Conservation (phyloP, 495 filamentous ascomycete genomes). For the Neurospora africana region DNA sequence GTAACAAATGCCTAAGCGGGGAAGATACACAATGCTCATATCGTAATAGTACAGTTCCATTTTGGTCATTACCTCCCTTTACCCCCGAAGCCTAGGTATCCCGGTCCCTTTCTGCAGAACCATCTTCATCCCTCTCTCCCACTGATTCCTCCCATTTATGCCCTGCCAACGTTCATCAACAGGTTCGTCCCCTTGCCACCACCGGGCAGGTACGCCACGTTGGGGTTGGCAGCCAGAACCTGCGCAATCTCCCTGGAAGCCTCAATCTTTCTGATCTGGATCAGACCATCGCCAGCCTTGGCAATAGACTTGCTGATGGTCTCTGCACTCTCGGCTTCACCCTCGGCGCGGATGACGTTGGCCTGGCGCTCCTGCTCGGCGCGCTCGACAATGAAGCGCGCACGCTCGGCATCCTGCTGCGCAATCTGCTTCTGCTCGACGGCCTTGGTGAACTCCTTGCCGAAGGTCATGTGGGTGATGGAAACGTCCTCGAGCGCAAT, state of each 20-base stretch:
- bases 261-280: constrained; percentile 93
- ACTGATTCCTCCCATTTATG: constrained; percentile 8
- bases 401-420: constrained; percentile 95
- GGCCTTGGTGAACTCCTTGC: constrained; percentile 94
- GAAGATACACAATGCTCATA: constrained; percentile 17
- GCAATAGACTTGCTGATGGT: constrained; percentile 88
- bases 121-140: not conserved
- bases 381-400: constrained; percentile 95
- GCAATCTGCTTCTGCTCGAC: constrained; percentile 99
- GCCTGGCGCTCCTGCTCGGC: constrained; percentile 98
- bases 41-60: constrained; percentile 21
- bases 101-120: not conserved
- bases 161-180: constrained; percentile 40
- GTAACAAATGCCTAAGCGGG: constrained; percentile 14
- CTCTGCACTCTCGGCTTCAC: constrained; percentile 91
- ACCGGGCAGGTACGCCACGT: constrained; percentile 89
- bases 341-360: constrained; percentile 94
- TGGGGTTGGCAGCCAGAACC: constrained; percentile 81
- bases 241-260: constrained; percentile 93
- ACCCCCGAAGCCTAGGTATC: not conserved
- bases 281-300: constrained; percentile 83
- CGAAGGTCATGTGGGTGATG: constrained; percentile 99
- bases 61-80: constrained; percentile 6
- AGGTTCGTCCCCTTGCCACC: constrained; percentile 56
- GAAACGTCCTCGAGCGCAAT: constrained; percentile 97